Evolutionary conservation across 768 basidiomycete genomes (phyloP), one percentile per base, ranked within the genome.

Genomic region (Tulasnella sp.): DNA sequence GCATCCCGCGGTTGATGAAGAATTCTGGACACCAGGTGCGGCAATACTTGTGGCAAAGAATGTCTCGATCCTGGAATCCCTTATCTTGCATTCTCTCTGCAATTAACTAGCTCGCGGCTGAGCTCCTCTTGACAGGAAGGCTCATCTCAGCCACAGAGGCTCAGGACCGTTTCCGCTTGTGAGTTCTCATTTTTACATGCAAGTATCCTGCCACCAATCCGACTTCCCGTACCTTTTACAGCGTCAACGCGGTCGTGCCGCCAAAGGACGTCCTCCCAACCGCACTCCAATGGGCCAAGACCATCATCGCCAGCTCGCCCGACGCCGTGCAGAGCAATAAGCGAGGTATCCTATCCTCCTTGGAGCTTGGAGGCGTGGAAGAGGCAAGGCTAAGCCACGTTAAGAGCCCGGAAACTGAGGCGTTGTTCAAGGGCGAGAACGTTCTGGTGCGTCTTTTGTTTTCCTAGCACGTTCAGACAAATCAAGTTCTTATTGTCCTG

Each of bases 291-390:
- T 69, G 81, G 58, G 88, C 90, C 2, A 71, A 75, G 54, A 72
- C 78, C 56, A 82, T 91, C 62, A 70, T 71, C 15, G 66, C 68
- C 23, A 86, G 86, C 65, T 88, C 86, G 1, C 90, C 89, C 0
- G 90, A 91, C 68, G 76, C 88, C 0, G 83, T 91, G 1, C 84
- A 86, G 64, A 76, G 79, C 48, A 85, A 87, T 2, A 93, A 91
- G 68, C 73, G 76, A n/a, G 85, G 77, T 0, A 72, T 93, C 8
- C 55, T 86, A 15, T 69, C 85, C 2, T 72, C 70, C 7, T 68
- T 78, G 1, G 78, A 82, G 62, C 72, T 75, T 43, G 74, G 75
- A n/a, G 76, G 76, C 42, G 70, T 80, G 44, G 76, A 80, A 23
- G 76, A 81, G 13, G 74, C 79, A 0, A 74, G 83, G 3, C 48